These are phyloP conservation scores for Metschnikowia anglica DNA, from an alignment of 805 yeast genomes.

Conservation along the genomic window DNA sequence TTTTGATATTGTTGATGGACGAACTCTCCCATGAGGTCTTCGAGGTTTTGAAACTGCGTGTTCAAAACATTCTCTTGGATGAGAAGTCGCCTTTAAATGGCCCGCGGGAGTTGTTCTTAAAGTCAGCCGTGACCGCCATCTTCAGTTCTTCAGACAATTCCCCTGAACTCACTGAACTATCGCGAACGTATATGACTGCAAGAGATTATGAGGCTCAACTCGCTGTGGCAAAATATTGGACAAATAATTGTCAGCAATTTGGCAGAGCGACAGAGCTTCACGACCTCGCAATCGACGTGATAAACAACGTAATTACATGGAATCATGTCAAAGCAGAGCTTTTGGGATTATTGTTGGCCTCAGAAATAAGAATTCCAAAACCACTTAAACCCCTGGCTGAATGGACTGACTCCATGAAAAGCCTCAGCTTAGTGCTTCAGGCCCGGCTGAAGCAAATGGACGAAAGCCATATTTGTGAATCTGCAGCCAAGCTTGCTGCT, in stretches of 20 bases:
- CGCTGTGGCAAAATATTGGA: conserved; percentile 8
- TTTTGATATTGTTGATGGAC: conserved; percentile 6
- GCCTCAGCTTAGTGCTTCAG: conserved; percentile 3
- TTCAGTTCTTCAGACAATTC: conserved; percentile 19
- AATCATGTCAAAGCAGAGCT: conserved; percentile 2
- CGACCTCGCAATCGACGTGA: background rate
- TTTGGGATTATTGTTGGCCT: conserved; percentile 1
- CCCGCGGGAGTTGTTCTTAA: conserved; percentile 34
- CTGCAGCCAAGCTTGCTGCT: conserved; percentile 1
- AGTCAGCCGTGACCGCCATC: conserved; percentile 24
- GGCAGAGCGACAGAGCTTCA: conserved; percentile 1
- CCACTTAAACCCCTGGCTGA: background rate
- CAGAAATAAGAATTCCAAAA: background rate
- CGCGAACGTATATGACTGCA: background rate
- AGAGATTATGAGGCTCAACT: conserved; percentile 10
- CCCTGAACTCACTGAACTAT: background rate
- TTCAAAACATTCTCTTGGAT: background rate
- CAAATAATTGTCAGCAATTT: background rate
- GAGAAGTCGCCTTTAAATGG: conserved; percentile 7
- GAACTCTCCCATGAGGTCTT: background rate
- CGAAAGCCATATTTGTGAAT: background rate
- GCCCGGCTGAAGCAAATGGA: conserved; percentile 3
- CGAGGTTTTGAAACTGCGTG: background rate
- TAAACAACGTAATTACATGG: conserved; percentile 1
- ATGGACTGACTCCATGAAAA: conserved; percentile 2